A percentile compares a stretch with the other conserved stretches of the same genome.
These are phyloP conservation scores for Elsinoe perseae DNA, from an alignment of 2,329 filamentous ascomycete species.

Conservation along the genomic window DNA sequence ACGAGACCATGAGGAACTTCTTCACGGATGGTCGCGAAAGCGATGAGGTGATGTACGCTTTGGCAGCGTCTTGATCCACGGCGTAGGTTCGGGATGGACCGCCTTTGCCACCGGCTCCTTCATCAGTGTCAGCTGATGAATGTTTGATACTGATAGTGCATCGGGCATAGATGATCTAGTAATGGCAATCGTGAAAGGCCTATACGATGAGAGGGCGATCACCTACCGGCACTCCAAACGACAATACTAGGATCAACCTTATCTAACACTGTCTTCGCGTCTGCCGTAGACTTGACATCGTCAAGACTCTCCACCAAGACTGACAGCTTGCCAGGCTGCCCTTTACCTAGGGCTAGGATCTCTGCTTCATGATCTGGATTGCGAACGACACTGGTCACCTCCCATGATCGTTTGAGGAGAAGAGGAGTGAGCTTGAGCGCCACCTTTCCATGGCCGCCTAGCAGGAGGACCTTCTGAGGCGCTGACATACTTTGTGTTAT, in stretches of 20 bases:
- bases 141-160: not conserved
- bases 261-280: slow-evolving; percentile 56
- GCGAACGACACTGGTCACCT: slow-evolving; percentile 71
- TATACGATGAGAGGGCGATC: not conserved
- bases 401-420: slow-evolving; percentile 65
- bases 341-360: slow-evolving; percentile 55
- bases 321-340: slow-evolving; percentile 55
- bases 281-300: slow-evolving; percentile 55
- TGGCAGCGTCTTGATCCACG: slow-evolving; percentile 49
- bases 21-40: slow-evolving; percentile 38
- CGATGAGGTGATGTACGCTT: slow-evolving; percentile 45
- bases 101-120: slow-evolving; percentile 50
- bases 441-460: slow-evolving; percentile 77
- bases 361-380: slow-evolving; percentile 57
- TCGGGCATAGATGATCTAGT: not conserved
- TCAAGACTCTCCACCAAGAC: slow-evolving; percentile 65
- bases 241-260: slow-evolving; percentile 57
- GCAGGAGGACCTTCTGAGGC: slow-evolving; percentile 50
- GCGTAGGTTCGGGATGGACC: slow-evolving; percentile 43
- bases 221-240: slow-evolving; percentile 58
- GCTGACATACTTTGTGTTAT: not conserved
- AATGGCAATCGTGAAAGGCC: not conserved
- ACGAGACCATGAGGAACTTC: slow-evolving; percentile 51
- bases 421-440: slow-evolving; percentile 67
- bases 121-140: not conserved